Evolutionary conservation across 139 green algal genomes (phyloP), one percentile per base, ranked within the genome.

Genomic region (Nannochloris sp.): DNA sequence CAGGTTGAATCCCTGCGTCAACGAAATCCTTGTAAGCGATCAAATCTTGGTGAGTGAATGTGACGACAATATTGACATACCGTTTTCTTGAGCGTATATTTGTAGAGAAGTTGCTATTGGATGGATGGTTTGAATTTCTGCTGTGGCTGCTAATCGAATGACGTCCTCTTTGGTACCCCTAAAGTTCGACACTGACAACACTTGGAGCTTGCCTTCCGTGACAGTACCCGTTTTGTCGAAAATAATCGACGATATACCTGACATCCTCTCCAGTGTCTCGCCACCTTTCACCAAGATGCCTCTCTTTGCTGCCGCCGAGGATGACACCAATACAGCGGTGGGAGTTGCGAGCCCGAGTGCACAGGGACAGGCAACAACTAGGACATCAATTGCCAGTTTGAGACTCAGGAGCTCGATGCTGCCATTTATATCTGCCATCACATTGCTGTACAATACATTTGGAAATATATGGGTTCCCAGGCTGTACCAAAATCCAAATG

Each of bases 171-270:
- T 78, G 51, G 13, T 61, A 17, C 73, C 69, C 0, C 37, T 4
- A 51, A 62, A 29, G 5, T 62, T 43, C 16, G 65, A 48, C 0
- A 64, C 59, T 2, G 33, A 36, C 14, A 68, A 62, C 13, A 87
- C 44, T 26, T n/a, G 4, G 44, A 50, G 29, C 43, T 56, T 26
- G 31, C 84, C 90, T 37, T 81, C 53, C 0, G 92, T 98, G 4
- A 98, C 75, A 6, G 92, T 98, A 36, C 92, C 92, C 2, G 92
- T 98, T 80, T 98, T 98, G 82, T 98, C 92, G 75, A 98, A 95
- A 10, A 93, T 82, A 8, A 95, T 68, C 2, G 77, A 85, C 62
- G 89, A 69, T 20, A 97, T 77, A 8, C 57, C 36, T 29, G 73
- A 78, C 37, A 91, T 56, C 6, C 72, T 69, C 80, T 98, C 90